A percentile compares a stretch with the other conserved stretches of the same genome.
Evolutionary conservation across 306 rosid genomes (phyloP).

Genomic region (Vigna mungo): DNA sequence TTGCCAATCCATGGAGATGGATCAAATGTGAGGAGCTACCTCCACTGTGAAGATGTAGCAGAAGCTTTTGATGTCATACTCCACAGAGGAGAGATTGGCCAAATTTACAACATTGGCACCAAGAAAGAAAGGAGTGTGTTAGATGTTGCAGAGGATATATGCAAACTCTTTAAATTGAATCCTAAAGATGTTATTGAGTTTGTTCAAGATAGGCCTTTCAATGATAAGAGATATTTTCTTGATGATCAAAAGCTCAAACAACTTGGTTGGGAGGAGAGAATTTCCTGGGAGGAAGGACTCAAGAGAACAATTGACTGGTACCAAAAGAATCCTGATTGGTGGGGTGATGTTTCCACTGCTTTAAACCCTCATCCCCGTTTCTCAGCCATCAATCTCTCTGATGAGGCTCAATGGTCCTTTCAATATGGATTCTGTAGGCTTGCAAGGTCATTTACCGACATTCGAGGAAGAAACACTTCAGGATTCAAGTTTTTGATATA

Average conservation of each 20-base stretch:
- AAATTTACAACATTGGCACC: slow-evolving; percentile 73
- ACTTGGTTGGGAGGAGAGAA: slow-evolving; percentile 74
- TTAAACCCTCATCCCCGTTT: slow-evolving; percentile 68
- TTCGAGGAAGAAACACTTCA: background rate
- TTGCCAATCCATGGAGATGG: slow-evolving; percentile 81
- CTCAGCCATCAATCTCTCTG: slow-evolving; percentile 56
- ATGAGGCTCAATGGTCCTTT: slow-evolving; percentile 64
- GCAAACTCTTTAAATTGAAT: slow-evolving; percentile 58
- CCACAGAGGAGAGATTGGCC: slow-evolving; percentile 73
- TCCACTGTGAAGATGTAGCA: slow-evolving; percentile 66
- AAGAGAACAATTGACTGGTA: slow-evolving; percentile 75
- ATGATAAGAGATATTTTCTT: slow-evolving; percentile 76
- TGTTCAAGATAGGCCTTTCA: slow-evolving; percentile 83
- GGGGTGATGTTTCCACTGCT: slow-evolving; percentile 80
- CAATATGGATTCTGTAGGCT: slow-evolving; percentile 58
- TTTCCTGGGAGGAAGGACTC: slow-evolving; percentile 72
- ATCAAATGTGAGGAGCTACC: slow-evolving; percentile 78
- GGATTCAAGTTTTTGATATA: slow-evolving; percentile 67
- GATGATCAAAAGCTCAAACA: slow-evolving; percentile 77
- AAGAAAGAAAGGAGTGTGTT: slow-evolving; percentile 67
- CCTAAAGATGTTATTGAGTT: slow-evolving; percentile 59
- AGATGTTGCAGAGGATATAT: slow-evolving; percentile 66
- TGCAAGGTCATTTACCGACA: slow-evolving; percentile 58
- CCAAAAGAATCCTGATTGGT: slow-evolving; percentile 64
- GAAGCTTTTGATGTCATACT: slow-evolving; percentile 87